phyloP scores from a whole-genome alignment of 129 eudicot species.

The Lactuca saligna region DNA sequence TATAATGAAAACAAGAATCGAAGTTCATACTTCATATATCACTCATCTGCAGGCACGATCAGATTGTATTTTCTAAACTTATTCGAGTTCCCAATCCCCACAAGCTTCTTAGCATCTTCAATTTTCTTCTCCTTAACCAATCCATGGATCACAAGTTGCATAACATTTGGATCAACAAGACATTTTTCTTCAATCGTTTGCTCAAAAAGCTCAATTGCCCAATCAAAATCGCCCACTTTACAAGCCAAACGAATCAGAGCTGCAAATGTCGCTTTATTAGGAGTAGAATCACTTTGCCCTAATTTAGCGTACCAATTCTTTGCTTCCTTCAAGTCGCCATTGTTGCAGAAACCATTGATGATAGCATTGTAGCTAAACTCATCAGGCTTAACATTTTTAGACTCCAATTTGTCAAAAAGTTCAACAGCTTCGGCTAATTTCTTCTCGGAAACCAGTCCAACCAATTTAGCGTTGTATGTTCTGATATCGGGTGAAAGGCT shows the following conservation, averaged over 20 bases:
- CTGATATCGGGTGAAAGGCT: constrained; percentile 39
- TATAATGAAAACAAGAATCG: constrained; percentile 6
- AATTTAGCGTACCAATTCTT: constrained; percentile 45
- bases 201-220: constrained; percentile 47
- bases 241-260: constrained; percentile 41
- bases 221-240: constrained; percentile 42
- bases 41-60: constrained; percentile 34
- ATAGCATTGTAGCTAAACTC: constrained; percentile 41
- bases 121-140: constrained; percentile 43
- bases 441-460: constrained; percentile 38
- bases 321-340: constrained; percentile 39
- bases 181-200: constrained; percentile 21
- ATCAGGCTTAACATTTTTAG: constrained; percentile 39
- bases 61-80: constrained; percentile 27
- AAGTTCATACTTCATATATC: constrained; percentile 12
- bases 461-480: constrained; percentile 48
- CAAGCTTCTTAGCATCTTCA: constrained; percentile 49
- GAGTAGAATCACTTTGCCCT: constrained; percentile 28
- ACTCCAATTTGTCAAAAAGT: constrained; percentile 33
- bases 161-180: constrained; percentile 23
- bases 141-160: constrained; percentile 50
- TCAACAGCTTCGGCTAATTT: constrained; percentile 42
- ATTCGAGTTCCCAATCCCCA: constrained; percentile 45
- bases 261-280: constrained; percentile 37
- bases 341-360: constrained; percentile 44